These are phyloP conservation scores for Boletus edulis DNA, from an alignment of 768 basidiomycete species.

Conservation along the genomic window DNA sequence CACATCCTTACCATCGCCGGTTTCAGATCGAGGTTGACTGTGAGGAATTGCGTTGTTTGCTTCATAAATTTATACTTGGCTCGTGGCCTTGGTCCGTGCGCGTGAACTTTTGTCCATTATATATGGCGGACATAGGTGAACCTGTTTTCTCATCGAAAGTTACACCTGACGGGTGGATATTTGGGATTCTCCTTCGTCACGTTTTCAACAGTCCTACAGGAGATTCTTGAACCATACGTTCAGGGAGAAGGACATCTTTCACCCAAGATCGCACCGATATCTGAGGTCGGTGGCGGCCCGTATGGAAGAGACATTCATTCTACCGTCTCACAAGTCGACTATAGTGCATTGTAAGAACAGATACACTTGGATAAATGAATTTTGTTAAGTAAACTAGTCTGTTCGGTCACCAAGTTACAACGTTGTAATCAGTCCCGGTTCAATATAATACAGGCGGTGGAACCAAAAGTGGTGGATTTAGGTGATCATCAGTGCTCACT, in stretches of 20 bases:
- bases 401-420: too few species aligned
- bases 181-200: conserved; percentile 50
- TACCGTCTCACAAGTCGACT: neutral
- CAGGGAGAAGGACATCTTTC: conserved; percentile 60
- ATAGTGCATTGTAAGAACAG: too few species aligned
- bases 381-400: too few species aligned
- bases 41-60: conserved; percentile 23
- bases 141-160: conserved; percentile 53
- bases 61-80: conserved; percentile 26
- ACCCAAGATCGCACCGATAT: conserved; percentile 66
- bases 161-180: conserved; percentile 71
- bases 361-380: too few species aligned
- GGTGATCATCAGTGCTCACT: conserved; percentile 61
- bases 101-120: conserved; percentile 24
- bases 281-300: conserved; percentile 59
- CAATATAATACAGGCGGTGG: neutral
- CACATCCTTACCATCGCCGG: conserved; percentile 26
- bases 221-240: conserved; percentile 54
- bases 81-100: conserved; percentile 51
- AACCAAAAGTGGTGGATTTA: neutral
- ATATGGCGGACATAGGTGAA: neutral
- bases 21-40: conserved; percentile 44
- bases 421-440: neutral
- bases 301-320: conserved; percentile 48
- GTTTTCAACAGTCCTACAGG: conserved; percentile 27